Percentiles rank a stretch among this genome's conserved stretches.
These are phyloP conservation scores for Roridomyces roridus DNA, from an alignment of 768 basidiomycete species.

Conservation along the genomic window DNA sequence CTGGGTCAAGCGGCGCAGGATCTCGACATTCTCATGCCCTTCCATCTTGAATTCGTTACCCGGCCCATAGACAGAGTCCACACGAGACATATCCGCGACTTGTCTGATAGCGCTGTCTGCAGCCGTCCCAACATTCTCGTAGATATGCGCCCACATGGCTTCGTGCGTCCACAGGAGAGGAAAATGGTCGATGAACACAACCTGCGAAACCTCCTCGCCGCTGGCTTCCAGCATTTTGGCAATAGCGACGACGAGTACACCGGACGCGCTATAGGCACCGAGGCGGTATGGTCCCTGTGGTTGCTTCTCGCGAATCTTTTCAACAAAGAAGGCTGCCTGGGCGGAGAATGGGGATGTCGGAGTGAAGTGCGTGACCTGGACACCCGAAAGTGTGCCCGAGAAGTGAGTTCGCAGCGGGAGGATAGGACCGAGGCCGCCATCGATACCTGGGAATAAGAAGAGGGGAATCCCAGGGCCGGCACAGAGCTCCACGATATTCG, in stretches of 20 bases:
- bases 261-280: background rate
- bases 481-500: slow-evolving; percentile 14
- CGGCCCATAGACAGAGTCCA: too few relatives aligned
- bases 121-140: too few relatives aligned
- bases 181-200: background rate
- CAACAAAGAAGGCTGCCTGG: background rate
- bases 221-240: background rate
- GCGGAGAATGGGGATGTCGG: background rate
- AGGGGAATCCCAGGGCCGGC: slow-evolving; percentile 1
- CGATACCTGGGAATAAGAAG: slow-evolving; percentile 8
- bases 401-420: background rate
- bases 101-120: too few relatives aligned
- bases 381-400: background rate
- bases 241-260: background rate
- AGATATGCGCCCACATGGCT: background rate
- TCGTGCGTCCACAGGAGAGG: background rate
- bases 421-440: background rate
- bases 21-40: too few relatives aligned
- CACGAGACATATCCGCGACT: too few relatives aligned
- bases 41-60: too few relatives aligned
- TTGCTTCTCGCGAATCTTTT: background rate
- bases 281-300: background rate
- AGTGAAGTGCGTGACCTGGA: background rate
- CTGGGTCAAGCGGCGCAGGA: too few relatives aligned
- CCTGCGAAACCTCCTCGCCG: background rate